A percentile compares a stretch with the other conserved stretches of the same genome.
These are phyloP conservation scores for Penicillium capsulatum DNA, from an alignment of 2,329 filamentous ascomycete species.

Conservation along the genomic window DNA sequence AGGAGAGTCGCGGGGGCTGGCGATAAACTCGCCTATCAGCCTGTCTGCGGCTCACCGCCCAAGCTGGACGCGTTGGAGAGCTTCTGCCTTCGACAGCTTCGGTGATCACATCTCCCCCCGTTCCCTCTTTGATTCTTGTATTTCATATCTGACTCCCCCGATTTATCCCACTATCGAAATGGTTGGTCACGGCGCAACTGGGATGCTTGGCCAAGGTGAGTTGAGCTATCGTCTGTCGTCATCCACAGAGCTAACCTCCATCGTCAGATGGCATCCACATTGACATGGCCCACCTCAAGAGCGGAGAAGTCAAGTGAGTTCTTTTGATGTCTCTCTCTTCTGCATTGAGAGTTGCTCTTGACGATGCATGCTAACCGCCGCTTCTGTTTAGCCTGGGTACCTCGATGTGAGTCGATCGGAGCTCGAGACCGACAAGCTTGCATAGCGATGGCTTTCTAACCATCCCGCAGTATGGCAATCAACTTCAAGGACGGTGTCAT, in stretches of 20 bases:
- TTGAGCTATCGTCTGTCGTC: conserved; percentile 15
- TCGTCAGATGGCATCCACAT: conserved; percentile 91
- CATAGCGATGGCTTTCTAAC: conserved; percentile 29
- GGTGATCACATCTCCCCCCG: conserved; percentile 17
- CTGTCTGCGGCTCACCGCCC: conserved; percentile 21
- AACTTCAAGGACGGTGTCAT: conserved; percentile 99
- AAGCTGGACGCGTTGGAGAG: conserved; percentile 30
- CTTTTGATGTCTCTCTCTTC: neutral
- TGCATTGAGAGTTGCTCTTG: neutral
- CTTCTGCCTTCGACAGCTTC: conserved; percentile 26
- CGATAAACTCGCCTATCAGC: conserved; percentile 16
- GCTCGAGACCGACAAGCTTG: conserved; percentile 18
- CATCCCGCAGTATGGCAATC: conserved; percentile 76
- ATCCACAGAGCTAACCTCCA: conserved; percentile 19
- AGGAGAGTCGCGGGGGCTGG: conserved; percentile 17
- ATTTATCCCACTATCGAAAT: conserved; percentile 25
- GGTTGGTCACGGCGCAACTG: conserved; percentile 39
- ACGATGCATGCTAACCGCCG: conserved; percentile 30
- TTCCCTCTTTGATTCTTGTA: conserved; percentile 7
- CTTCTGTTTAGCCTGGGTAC: conserved; percentile 70
- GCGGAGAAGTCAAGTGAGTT: conserved; percentile 95
- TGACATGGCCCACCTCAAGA: conserved; percentile 98
- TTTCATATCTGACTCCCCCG: conserved; percentile 2
- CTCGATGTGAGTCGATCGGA: conserved; percentile 68
- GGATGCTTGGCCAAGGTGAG: conserved; percentile 45